Percentiles rank a stretch among this genome's conserved stretches.
phyloP scores from a whole-genome alignment of 352 stramenopile genomes.

The Phytophthora citricola region DNA sequence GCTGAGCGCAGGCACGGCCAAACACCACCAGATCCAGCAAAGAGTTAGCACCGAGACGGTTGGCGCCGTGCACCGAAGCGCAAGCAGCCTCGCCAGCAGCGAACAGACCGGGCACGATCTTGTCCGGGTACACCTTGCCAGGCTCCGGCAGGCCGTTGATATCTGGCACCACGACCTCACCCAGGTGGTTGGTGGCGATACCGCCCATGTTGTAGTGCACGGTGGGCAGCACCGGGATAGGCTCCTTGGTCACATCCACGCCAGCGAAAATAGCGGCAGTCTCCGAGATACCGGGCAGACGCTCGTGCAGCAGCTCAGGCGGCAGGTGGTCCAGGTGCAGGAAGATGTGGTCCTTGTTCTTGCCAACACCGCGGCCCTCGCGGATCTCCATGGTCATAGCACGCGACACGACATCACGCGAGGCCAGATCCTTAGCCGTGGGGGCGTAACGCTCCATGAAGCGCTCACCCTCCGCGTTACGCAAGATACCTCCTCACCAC shows the following conservation, averaged over 20 bases:
- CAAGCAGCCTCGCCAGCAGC: constrained; percentile 95
- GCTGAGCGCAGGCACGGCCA: constrained; percentile 92
- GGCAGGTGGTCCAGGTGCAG: constrained; percentile 98
- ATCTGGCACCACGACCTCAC: constrained; percentile 90
- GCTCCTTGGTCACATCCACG: constrained; percentile 98
- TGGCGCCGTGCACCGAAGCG: constrained; percentile 96
- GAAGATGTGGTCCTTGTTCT: constrained; percentile 95
- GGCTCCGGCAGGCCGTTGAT: constrained; percentile 71
- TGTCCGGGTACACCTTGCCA: constrained; percentile 84
- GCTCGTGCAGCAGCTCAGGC: constrained; percentile 92
- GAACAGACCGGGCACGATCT: constrained; percentile 95
- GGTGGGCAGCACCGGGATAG: constrained; percentile 96
- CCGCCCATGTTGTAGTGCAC: constrained; percentile 99
- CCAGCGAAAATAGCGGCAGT: constrained; percentile 97
- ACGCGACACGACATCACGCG: constrained; percentile 94
- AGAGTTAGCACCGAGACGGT: constrained; percentile 93
- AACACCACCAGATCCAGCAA: constrained; percentile 99
- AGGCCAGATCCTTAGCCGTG: constrained; percentile 96
- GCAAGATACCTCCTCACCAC: constrained; percentile 96
- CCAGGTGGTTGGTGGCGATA: constrained; percentile 96
- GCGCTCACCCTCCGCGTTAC: constrained; percentile 95
- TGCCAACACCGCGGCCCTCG: constrained; percentile 94
- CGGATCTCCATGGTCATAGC: constrained; percentile 99
- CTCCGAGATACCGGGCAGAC: constrained; percentile 96
- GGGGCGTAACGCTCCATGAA: constrained; percentile 97